Evolutionary conservation across 129 eudicot genomes (phyloP), one percentile per base, ranked within the genome.

Genomic region (Flaveria trinervia): DNA sequence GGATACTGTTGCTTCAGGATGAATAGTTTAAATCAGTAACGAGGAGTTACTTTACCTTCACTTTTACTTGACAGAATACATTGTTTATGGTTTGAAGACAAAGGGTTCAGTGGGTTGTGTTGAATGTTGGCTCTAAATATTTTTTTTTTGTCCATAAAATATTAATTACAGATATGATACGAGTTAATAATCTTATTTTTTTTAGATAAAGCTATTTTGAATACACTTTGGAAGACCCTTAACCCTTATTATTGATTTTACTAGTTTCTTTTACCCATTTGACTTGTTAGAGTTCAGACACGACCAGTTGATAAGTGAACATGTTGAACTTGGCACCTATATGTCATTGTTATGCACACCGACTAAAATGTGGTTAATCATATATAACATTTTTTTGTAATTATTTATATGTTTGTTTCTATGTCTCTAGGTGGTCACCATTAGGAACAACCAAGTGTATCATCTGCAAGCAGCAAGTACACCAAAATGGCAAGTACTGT

Each of bases 401-500:
- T 62, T 14, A 28, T 28, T 28, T 28, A 28, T 28, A 2, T 28
- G 30, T 59, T 26, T 20, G 43, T 55, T 10, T 72, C 1, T 65
- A 73, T 30, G 39, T 41, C 70, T 82, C 76, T 87, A 94, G 98
- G 85, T 94, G 99, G 99, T 84, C 94, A 2, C 99, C 99, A 3
- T 88, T 91, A 83, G 99, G 99, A 72, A 90, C 83, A 71, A 80
- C 85, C 67, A 94, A 91, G 82, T 91, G 99, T 89, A 86, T 79
- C 30, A 91, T 93, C 74, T 93, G 98, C 86, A 93, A 93, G 90
- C 98, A 93, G 80, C 98, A 93, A 86, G 98, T 94, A 0, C 99
- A 94, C 80, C 99, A 94, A 85, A 70, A 94, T 80, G 99, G 78
- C 75, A 91, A 94, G 76, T 94, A 94, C 76, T 94, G 99, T 62